Evolutionary conservation across 164 flowering plant species (phyloP).

Genomic region (Aristolochia fimbriata): DNA sequence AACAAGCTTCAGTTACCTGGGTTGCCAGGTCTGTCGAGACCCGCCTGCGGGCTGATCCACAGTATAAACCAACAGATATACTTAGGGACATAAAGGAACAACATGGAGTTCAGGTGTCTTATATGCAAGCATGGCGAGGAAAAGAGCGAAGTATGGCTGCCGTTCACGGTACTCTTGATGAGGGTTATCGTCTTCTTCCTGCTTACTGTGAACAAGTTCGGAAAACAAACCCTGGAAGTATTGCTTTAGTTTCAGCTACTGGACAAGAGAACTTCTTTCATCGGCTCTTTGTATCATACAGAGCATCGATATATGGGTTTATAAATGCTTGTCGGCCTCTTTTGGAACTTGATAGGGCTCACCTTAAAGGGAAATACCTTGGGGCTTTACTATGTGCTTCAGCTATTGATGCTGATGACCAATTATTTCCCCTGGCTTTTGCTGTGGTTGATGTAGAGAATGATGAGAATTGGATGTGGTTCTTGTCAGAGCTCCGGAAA

Average conservation of each 20-base stretch:
- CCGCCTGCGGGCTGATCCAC: conserved; percentile 82
- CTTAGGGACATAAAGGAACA: conserved; percentile 77
- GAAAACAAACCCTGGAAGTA: conserved; percentile 50
- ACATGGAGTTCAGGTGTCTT: conserved; percentile 96
- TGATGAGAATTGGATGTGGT: conserved; percentile 83
- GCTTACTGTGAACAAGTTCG: conserved; percentile 53
- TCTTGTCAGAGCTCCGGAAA: conserved; percentile 51
- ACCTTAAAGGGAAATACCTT: conserved; percentile 85
- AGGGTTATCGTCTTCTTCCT: conserved; percentile 51
- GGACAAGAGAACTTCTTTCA: conserved; percentile 91
- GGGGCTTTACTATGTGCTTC: conserved; percentile 82
- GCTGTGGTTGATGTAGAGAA: conserved; percentile 80
- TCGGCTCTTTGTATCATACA: conserved; percentile 75
- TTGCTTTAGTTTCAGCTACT: conserved; percentile 70
- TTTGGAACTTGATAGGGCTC: conserved; percentile 76
- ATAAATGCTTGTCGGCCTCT: conserved; percentile 89
- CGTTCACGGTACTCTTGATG: conserved; percentile 63
- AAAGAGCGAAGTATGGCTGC: conserved; percentile 99
- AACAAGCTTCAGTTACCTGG: conserved; percentile 98
- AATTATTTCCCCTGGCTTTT: conserved; percentile 79
- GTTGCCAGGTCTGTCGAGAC: conserved; percentile 96
- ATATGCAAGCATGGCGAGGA: conserved; percentile 99
- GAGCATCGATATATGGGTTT: conserved; percentile 89
- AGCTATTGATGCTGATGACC: conserved; percentile 70
- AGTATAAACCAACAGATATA: conserved; percentile 90